phyloP scores from a whole-genome alignment of 345 rosid species.

The Lepidium aucheri region DNA sequence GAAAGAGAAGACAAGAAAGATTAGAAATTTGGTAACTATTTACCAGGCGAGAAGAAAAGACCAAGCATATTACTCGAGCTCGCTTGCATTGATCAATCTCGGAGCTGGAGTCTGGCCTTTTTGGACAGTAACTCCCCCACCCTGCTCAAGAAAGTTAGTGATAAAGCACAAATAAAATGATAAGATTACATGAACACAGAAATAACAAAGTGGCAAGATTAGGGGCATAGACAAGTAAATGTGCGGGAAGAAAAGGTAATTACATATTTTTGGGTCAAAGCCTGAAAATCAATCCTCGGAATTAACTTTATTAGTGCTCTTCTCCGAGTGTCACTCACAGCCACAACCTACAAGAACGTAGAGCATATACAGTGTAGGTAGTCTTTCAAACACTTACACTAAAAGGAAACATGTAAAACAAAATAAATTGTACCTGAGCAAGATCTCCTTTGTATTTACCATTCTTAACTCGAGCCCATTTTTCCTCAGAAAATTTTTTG shows the following conservation, averaged over 20 bases:
- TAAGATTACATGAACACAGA: constrained; percentile 5
- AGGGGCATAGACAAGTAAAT: background rate
- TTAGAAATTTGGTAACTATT: constrained; percentile 3
- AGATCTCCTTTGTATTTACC: constrained; percentile 96
- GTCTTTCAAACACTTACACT: background rate
- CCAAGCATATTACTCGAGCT: constrained; percentile 64
- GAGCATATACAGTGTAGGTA: constrained; percentile 22
- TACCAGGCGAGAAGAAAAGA: constrained; percentile 6
- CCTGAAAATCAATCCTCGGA: constrained; percentile 83
- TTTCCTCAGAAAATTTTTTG: constrained; percentile 49
- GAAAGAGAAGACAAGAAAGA: background rate
- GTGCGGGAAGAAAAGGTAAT: constrained; percentile 2
- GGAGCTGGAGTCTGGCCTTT: constrained; percentile 58
- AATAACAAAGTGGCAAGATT: background rate
- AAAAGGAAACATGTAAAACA: background rate
- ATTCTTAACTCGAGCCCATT: constrained; percentile 81
- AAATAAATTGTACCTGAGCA: constrained; percentile 47
- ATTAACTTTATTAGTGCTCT: constrained; percentile 78
- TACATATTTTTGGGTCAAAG: constrained; percentile 77
- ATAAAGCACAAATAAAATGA: background rate
- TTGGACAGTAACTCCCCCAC: constrained; percentile 59
- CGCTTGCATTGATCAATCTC: constrained; percentile 77
- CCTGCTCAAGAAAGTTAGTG: constrained; percentile 36
- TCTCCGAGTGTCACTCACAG: constrained; percentile 51
- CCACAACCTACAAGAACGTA: constrained; percentile 51